Percentiles rank a stretch among this genome's conserved stretches.
Conservation (phyloP, 495 filamentous ascomycete genomes). For the Lasiosphaeria ovina region DNA sequence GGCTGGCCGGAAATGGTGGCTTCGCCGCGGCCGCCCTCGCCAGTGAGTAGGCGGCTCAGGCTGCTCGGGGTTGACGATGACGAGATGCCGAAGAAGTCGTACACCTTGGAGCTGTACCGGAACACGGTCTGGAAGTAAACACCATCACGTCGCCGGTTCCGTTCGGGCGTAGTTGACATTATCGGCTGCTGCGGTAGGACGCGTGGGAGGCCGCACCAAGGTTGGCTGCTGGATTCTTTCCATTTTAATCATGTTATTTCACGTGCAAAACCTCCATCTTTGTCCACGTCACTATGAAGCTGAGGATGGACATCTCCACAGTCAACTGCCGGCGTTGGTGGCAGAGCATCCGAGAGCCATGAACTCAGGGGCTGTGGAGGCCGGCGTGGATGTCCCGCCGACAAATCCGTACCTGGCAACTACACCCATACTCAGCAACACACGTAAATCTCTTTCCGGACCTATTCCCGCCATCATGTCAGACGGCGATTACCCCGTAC, state of each 20-base stretch:
- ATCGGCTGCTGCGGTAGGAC: neutral
- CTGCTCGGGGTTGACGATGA: constrained; percentile 6
- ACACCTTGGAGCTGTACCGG: constrained; percentile 25
- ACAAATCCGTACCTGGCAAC: no score
- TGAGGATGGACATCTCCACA: neutral
- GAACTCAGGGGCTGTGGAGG: no score
- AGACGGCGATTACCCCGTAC: no score
- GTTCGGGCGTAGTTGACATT: neutral
- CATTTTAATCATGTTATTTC: neutral
- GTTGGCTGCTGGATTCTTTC: neutral
- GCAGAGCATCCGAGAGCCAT: neutral
- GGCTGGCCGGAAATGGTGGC: no score
- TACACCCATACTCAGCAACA: no score
- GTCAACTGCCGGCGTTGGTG: neutral
- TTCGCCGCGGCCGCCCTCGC: neutral
- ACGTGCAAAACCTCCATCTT: neutral
- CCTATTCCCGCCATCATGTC: no score
- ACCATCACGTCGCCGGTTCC: constrained; percentile 5
- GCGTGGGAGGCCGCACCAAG: neutral
- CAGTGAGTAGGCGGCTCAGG: constrained; percentile 4
- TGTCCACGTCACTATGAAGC: neutral
- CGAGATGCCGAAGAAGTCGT: constrained; percentile 28
- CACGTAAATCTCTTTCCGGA: no score
- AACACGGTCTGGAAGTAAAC: constrained; percentile 14
- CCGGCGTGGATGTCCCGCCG: no score